A percentile compares a stretch with the other conserved stretches of the same genome.
Evolutionary conservation across 148 eudicot genomes (phyloP).

Genomic region (Fagopyrum tataricum): DNA sequence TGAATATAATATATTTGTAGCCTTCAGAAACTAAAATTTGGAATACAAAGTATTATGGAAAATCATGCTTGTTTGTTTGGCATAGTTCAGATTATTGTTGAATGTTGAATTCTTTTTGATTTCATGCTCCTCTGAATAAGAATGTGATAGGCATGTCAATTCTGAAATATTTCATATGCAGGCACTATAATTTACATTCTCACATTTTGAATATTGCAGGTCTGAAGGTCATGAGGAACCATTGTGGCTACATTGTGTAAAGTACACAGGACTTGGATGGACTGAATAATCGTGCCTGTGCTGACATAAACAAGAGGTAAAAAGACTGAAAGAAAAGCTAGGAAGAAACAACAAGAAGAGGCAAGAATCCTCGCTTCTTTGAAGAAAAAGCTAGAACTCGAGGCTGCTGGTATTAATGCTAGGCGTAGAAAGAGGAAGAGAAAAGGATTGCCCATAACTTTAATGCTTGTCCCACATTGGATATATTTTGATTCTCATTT

Average conservation of each 20-base stretch:
- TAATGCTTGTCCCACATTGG: too few relatives aligned
- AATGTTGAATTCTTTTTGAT: too few relatives aligned
- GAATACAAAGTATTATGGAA: neutral
- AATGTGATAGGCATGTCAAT: neutral
- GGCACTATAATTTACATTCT: neutral
- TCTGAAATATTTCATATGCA: neutral
- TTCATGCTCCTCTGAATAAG: neutral
- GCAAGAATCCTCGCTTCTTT: constrained; percentile 95
- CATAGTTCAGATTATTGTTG: too few relatives aligned
- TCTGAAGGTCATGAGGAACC: constrained; percentile 75
- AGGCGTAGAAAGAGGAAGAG: constrained; percentile 85
- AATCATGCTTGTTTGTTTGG: neutral
- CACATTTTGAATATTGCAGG: constrained; percentile 30
- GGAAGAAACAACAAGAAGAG: constrained; percentile 98
- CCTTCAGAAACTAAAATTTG: neutral
- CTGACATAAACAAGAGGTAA: constrained; percentile 90
- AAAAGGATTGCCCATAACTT: too few relatives aligned
- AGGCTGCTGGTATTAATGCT: constrained; percentile 89
- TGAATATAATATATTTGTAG: neutral
- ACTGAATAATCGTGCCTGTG: too few relatives aligned
- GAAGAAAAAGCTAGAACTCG: constrained; percentile 89
- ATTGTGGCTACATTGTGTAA: constrained; percentile 84
- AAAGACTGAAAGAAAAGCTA: constrained; percentile 93
- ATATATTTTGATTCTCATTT: too few relatives aligned
- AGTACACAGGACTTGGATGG: constrained; percentile 83